Base-by-base conservation (phyloP, 2,329 filamentous ascomycete species). In the Colletotrichum costaricense region DNA sequence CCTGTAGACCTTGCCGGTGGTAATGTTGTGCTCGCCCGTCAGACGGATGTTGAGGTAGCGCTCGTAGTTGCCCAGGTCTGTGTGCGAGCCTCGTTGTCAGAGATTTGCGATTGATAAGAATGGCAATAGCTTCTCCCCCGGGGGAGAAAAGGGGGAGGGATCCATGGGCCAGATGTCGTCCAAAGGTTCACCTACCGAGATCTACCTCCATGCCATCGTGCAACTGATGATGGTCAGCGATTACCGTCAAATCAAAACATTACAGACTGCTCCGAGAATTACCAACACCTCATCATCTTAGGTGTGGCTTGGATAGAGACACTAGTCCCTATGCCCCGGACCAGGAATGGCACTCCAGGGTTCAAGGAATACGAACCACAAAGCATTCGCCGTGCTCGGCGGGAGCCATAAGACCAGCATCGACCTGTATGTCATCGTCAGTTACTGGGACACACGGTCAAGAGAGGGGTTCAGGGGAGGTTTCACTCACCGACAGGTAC, bases 1-100 rank as follows among this genome's bases (percentile, higher is more conserved):
- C 80, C 94, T 89, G 85, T 98, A 98, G 77, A 98, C 95, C 87
- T 98, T 98, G 80, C 97, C 97, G 6, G 96, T 98, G 4, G 97
- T 99, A 84, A 99, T 97, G 84, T 98, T 98, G 87, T 96, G 95
- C 78, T 98, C 95, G 74, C 92, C 88, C 9, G 91, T 94, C 74
- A 98, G 88, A 68, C 92, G 94, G 76, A 96, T 92, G 79, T 93
- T 92, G 67, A 98, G 91, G 81, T 97, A 97, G 46, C 83, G 81
- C 72, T 90, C 88, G 77, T 89, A 90, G 80, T 90, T 89, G 24
- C 89, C 89, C 57, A 91, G 84, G 77, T 91, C 89, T 14, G 60
- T 65, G 46, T 58, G 19, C 60, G 67, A 71, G 67, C 56, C 67
- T 52, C 60, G 12, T 49, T 65, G 71, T 73, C 71, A 73, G 69